Evolutionary conservation across 108 stramenopile species (phyloP), one percentile per base, ranked within the genome.

Genomic region (Nitzschia sp.): DNA sequence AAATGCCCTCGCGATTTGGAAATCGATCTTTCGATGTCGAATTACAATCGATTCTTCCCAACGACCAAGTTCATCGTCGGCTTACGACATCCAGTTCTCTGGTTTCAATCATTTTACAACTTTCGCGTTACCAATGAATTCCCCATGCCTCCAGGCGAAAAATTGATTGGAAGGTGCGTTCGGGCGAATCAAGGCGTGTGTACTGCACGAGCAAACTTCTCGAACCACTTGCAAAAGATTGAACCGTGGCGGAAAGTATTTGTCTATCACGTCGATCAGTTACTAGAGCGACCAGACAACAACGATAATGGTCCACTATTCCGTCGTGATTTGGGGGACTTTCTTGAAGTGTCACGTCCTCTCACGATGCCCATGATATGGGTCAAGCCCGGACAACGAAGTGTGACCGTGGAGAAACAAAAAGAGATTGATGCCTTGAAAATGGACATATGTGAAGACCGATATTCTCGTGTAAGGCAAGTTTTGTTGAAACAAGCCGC

Each of bases 61-160:
- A 34, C 62, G 0, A 86, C 88, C 9, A 81, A 85, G 35, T 85
- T 90, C 34, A 79, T 93, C 41, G 76, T 93, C 4, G 86, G 86
- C 1, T 2, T 89, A 19, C 75, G 92, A 15, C 86, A 93, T 82
- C 92, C 91, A 0, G 73, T 89, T 15, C 54, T 72, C 1, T 90
- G 88, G 91, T 90, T 92, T 56, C 62, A 85, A 61, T 71, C 75
- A 50, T 92, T 90, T 62, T 89, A 88, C 70, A 92, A 92, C 56
- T 88, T 86, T 71, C 88, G 88, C 46, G 35, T 81, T 3, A 31
- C 78, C n/a, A 83, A 86, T 52, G 69, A 66, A 28, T 80, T 75
- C 48, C 19, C 63, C 52, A 76, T 84, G 81, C 79, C 73, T 57
- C 61, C 81, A n/a, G 41, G 57, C 32, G 66, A 81, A 53, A 41